phyloP scores from a whole-genome alignment of 192 early-diverging fungal species.

The Rhizoclosmatium sp. region DNA sequence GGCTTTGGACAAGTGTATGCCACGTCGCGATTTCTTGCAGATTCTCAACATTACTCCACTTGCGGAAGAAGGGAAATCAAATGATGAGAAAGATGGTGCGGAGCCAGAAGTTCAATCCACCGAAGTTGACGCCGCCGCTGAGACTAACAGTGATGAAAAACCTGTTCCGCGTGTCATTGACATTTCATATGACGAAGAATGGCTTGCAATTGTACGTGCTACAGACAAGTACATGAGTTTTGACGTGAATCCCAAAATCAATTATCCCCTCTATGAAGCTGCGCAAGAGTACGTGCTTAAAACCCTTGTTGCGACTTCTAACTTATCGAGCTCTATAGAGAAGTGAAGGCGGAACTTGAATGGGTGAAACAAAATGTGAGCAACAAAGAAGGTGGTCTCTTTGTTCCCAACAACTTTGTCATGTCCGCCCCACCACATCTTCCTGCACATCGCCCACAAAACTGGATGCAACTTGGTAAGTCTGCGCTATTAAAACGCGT shows the following conservation, averaged over 20 bases:
- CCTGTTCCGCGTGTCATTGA: not conserved
- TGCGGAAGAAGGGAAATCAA: not conserved
- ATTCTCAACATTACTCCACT: slow-evolving; percentile 40
- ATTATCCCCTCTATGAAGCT: slow-evolving; percentile 55
- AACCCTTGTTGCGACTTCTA: not conserved
- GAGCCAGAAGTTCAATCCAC: not conserved
- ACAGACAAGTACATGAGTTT: slow-evolving; percentile 50
- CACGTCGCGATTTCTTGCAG: slow-evolving; percentile 81
- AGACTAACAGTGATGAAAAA: not conserved
- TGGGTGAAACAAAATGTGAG: slow-evolving; percentile 75
- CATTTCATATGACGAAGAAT: slow-evolving; percentile 79
- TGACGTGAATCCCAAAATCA: slow-evolving; percentile 44
- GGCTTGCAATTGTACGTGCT: slow-evolving; percentile 64
- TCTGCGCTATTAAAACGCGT: not conserved
- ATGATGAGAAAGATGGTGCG: not conserved
- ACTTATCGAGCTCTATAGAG: slow-evolving; percentile 24
- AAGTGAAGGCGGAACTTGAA: slow-evolving; percentile 64
- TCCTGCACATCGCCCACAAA: not conserved
- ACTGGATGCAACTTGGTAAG: slow-evolving; percentile 8
- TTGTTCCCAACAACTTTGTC: slow-evolving; percentile 82
- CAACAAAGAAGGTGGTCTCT: slow-evolving; percentile 57
- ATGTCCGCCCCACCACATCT: slow-evolving; percentile 66
- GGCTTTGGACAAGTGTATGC: slow-evolving; percentile 94
- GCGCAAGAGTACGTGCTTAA: slow-evolving; percentile 48
- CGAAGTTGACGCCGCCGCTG: not conserved